Conservation (phyloP, 2,329 filamentous ascomycete species). For the Penicillium sp. region DNA sequence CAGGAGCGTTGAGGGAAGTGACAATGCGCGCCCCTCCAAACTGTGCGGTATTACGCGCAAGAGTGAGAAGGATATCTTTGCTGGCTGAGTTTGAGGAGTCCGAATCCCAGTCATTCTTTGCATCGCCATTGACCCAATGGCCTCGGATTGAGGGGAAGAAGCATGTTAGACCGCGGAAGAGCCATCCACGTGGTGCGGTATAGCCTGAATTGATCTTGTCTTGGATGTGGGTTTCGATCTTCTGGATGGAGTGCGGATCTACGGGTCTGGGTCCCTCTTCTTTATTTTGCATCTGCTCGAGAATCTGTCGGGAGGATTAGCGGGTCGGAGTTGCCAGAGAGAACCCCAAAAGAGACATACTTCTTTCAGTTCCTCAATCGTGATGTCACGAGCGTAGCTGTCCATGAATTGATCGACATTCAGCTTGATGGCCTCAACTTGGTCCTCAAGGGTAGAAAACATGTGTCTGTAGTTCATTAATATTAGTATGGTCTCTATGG, state of each 20-base stretch:
- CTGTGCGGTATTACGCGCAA: constrained; percentile 61
- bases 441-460: constrained; percentile 66
- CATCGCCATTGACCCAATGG: constrained; percentile 7
- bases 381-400: constrained; percentile 75
- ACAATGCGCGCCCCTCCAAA: constrained; percentile 71
- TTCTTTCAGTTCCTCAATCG: constrained; percentile 63
- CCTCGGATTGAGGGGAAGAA: constrained; percentile 42
- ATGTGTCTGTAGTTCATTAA: constrained; percentile 64
- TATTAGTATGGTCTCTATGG: constrained; percentile 8
- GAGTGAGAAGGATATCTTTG: constrained; percentile 37
- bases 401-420: constrained; percentile 80
- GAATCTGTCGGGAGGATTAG: constrained; percentile 33
- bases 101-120: background rate
- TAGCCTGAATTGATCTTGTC: constrained; percentile 44
- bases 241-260: constrained; percentile 53
- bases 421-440: constrained; percentile 57
- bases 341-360: constrained; percentile 30
- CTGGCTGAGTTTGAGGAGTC: background rate
- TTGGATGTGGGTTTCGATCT: constrained; percentile 61
- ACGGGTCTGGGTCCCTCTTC: constrained; percentile 45
- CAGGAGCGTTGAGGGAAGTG: constrained; percentile 54
- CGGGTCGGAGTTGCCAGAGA: background rate
- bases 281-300: constrained; percentile 45
- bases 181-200: constrained; percentile 47
- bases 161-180: constrained; percentile 54